Evolutionary conservation across 2,329 filamentous ascomycete genomes (phyloP), one percentile per base, ranked within the genome.

Genomic region (Fusarium concolor): DNA sequence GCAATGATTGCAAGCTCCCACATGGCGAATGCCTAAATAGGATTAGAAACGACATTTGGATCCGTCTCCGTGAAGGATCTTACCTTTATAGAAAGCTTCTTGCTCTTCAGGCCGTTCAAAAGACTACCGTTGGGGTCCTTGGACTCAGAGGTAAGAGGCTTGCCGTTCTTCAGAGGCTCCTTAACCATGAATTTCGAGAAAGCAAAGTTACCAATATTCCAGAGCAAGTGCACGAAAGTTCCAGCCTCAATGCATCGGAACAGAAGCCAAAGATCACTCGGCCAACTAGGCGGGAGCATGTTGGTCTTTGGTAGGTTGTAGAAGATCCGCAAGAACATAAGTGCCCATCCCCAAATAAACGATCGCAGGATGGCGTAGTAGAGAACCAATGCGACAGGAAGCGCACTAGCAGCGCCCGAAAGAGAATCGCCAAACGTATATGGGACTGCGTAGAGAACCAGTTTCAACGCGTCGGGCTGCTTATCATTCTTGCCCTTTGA

Each of bases 71-170:
- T 17, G 10, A 6, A 24, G 1, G 9, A 33, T 76, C 83, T 72
- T 80, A 91, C 90, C 79, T 88, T 90, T 62, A 92, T 89, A 11
- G 92, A 84, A 10, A 92, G 84, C 77, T 95, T 96, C 80, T 94
- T 96, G 68, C 90, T 90, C 76, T 90, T 94, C 44, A 98, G 79
- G 0, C 95, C 95, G 57, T 90, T 93, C 47, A 98, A 78, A 28
- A 98, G 83, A 76, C 92, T 97, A 35, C 93, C 94, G 74, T 97
- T 98, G 1, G 95, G 93, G 77, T 97, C 94, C 75, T 92, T 96
- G 17, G 93, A 92, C 70, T 95, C 92, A 18, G 87, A 86, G 1
- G 93, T 97, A 56, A 98, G 86, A 6, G 94, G 94, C 73, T 90
- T 87, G n/a, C 87, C 90, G 70, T 92, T 92, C 82, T 97, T 97